Conservation (phyloP, 441 rosid species). For the Bruguiera hainesii region DNA sequence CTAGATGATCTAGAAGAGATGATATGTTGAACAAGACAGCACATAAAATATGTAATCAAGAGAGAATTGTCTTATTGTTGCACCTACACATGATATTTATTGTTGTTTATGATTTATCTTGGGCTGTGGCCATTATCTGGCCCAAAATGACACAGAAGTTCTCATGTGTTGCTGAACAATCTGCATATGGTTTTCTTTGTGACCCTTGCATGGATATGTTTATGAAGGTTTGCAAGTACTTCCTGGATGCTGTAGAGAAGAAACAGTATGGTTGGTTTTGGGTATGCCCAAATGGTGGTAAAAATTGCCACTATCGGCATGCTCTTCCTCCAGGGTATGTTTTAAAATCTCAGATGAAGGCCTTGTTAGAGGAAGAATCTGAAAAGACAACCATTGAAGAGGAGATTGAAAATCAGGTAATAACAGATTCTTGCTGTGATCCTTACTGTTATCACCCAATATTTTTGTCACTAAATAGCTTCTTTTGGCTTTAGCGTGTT, state of each 20-base stretch:
- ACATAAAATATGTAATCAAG: no score
- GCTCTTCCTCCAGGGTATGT: constrained; percentile 96
- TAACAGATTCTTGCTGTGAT: background rate
- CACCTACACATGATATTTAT: background rate
- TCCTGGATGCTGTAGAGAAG: constrained; percentile 90
- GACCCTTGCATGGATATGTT: background rate
- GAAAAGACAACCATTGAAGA: constrained; percentile 76
- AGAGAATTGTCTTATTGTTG: background rate
- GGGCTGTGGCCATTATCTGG: background rate
- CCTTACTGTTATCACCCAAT: constrained; percentile 4
- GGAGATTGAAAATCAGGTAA: constrained; percentile 88
- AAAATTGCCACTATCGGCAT: constrained; percentile 90
- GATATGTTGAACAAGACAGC: no score
- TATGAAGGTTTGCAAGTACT: constrained; percentile 84
- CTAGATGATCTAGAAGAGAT: background rate
- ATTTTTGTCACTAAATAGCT: background rate
- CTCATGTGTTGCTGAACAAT: background rate
- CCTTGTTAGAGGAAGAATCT: constrained; percentile 81
- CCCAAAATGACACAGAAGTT: background rate
- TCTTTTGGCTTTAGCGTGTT: constrained; percentile 52
- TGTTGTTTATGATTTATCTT: background rate
- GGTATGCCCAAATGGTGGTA: constrained; percentile 84
- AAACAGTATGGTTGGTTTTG: constrained; percentile 96
- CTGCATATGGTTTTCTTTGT: background rate
- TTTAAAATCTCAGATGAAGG: constrained; percentile 94